phyloP scores from a whole-genome alignment of 495 filamentous ascomycete species.

The Hypoxylon fragiforme region DNA sequence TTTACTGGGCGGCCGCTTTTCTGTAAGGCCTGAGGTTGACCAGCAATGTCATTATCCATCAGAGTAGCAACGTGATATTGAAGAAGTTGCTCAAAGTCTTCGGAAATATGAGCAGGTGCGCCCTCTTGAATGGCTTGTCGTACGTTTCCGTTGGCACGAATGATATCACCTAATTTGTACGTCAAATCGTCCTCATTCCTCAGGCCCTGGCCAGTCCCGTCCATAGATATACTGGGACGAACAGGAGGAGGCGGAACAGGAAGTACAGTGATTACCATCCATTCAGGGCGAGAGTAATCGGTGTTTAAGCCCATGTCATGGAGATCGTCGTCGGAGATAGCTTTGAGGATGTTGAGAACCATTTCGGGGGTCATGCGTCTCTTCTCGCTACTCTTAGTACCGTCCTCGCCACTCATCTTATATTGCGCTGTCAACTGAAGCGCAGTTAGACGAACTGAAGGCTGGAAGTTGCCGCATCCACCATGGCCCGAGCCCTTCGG shows the following conservation, averaged over 20 bases:
- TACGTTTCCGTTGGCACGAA: constrained; percentile 95
- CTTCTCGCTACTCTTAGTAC: constrained; percentile 81
- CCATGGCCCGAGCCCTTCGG: constrained; percentile 63
- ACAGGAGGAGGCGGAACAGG: constrained; percentile 95
- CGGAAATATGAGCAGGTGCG: constrained; percentile 82
- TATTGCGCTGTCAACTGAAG: constrained; percentile 69
- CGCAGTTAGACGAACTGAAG: constrained; percentile 80
- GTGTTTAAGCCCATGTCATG: constrained; percentile 85
- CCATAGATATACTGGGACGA: constrained; percentile 90
- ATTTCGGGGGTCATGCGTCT: constrained; percentile 78
- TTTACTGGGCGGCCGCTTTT: constrained; percentile 97
- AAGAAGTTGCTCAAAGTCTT: constrained; percentile 87
- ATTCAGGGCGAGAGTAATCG: constrained; percentile 92
- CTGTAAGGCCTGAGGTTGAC: constrained; percentile 91
- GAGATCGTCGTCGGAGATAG: constrained; percentile 78
- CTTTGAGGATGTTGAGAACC: constrained; percentile 81
- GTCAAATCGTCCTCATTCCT: constrained; percentile 98
- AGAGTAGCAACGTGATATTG: constrained; percentile 98
- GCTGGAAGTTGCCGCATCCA: constrained; percentile 90
- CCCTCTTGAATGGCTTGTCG: constrained; percentile 84
- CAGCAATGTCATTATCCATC: constrained; percentile 99
- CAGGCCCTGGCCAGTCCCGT: constrained; percentile 82
- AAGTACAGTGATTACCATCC: constrained; percentile 96
- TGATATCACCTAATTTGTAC: constrained; percentile 97
- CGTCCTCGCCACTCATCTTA: constrained; percentile 67